Conservation (phyloP, 139 green algal species). For the Diplosphaera chodatii region DNA sequence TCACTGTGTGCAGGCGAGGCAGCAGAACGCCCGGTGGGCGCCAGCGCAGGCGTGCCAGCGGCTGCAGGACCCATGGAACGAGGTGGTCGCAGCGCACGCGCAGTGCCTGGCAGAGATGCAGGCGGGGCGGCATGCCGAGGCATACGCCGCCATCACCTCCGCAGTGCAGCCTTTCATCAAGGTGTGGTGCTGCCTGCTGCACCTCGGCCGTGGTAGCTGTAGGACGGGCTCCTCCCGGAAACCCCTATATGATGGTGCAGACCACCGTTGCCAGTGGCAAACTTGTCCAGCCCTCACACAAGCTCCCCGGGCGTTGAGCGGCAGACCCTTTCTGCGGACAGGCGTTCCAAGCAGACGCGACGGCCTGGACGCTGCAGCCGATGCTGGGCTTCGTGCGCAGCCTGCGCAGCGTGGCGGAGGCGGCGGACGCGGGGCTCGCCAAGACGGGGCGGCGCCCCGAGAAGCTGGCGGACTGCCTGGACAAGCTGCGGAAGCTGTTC, state of each 20-base stretch:
- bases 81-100: conserved; percentile 26
- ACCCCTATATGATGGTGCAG: too few species aligned
- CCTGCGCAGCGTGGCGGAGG: conserved; percentile 24
- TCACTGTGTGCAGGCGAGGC: not conserved
- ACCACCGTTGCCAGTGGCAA: too few species aligned
- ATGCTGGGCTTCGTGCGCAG: conserved; percentile 45
- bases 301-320: too few species aligned
- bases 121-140: conserved; percentile 20
- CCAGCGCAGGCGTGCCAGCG: not conserved
- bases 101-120: conserved; percentile 20
- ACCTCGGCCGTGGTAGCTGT: too few species aligned
- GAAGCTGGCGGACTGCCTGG: conserved; percentile 47
- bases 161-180: conserved; percentile 26
- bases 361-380: conserved; percentile 33
- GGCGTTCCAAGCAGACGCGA: conserved; percentile 33
- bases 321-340: too few species aligned
- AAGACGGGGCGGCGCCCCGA: conserved; percentile 24
- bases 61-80: conserved; percentile 15
- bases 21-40: not conserved
- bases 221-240: too few species aligned
- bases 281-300: too few species aligned
- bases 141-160: conserved; percentile 26
- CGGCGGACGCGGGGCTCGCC: conserved; percentile 34
- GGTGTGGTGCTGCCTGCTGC: too few species aligned
- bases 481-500: conserved; percentile 62